Percentiles rank a stretch among this genome's conserved stretches.
These are phyloP conservation scores for Teratosphaeria epicoccoides DNA, from an alignment of 2,329 filamentous ascomycete species.

Conservation along the genomic window DNA sequence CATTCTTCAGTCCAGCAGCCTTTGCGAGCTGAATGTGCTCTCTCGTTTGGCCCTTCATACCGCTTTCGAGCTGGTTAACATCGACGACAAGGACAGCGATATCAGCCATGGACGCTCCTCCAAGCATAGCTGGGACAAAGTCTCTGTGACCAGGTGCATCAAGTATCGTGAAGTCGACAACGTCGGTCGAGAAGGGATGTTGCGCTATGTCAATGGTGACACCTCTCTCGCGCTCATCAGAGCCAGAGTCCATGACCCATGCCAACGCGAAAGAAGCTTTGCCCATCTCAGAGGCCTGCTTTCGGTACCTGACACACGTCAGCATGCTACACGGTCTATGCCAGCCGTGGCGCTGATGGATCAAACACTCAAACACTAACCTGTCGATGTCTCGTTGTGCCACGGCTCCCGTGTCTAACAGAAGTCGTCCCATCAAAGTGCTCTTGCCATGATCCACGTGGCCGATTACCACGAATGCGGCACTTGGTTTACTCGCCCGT, in stretches of 20 bases:
- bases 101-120: slow-evolving; percentile 88
- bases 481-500: slow-evolving; percentile 15
- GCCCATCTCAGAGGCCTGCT: slow-evolving; percentile 81
- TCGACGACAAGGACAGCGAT: slow-evolving; percentile 93
- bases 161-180: slow-evolving; percentile 80
- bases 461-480: slow-evolving; percentile 43
- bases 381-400: slow-evolving; percentile 82
- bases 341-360: not conserved
- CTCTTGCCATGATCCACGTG: slow-evolving; percentile 98
- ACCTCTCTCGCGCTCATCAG: slow-evolving; percentile 77
- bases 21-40: slow-evolving; percentile 84
- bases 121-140: slow-evolving; percentile 99
- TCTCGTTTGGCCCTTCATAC: slow-evolving; percentile 83
- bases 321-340: not conserved
- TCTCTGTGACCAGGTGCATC: slow-evolving; percentile 92
- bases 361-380: slow-evolving; percentile 6
- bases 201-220: slow-evolving; percentile 96
- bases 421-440: slow-evolving; percentile 88
- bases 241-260: slow-evolving; percentile 90
- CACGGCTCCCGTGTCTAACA: slow-evolving; percentile 80
- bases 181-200: slow-evolving; percentile 84
- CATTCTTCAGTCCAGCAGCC: slow-evolving; percentile 77
- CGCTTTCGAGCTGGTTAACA: slow-evolving; percentile 87
- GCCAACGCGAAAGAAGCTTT: slow-evolving; percentile 94
- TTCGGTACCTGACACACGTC: slow-evolving; percentile 27